phyloP scores from a whole-genome alignment of 495 filamentous ascomycete species.

The Penicillium dipodomyicola region DNA sequence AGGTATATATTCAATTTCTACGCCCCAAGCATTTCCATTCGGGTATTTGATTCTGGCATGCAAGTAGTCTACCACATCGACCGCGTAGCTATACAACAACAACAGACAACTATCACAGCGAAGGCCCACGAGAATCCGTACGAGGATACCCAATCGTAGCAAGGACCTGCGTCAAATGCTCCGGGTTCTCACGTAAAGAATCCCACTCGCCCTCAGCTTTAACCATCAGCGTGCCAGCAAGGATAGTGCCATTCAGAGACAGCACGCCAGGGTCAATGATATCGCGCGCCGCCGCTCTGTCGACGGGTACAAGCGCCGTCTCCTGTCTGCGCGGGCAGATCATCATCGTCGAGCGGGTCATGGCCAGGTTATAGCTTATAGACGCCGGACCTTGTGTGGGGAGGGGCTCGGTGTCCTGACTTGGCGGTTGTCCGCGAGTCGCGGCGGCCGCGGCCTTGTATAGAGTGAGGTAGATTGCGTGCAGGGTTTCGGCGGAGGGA shows the following conservation, averaged over 20 bases:
- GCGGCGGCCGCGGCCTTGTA: conserved; percentile 52
- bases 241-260: conserved; percentile 71
- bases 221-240: conserved; percentile 81
- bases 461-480: conserved; percentile 49
- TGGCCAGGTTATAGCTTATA: conserved; percentile 77
- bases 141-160: conserved; percentile 59
- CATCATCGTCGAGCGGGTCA: conserved; percentile 67
- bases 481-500: conserved; percentile 39
- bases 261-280: conserved; percentile 54
- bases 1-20: not conserved
- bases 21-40: not conserved
- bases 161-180: conserved; percentile 53
- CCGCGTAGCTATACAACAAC: not conserved
- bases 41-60: conserved; percentile 1
- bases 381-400: conserved; percentile 44
- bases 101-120: conserved; percentile 14
- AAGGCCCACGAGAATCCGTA: conserved; percentile 21
- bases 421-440: conserved; percentile 18
- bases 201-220: conserved; percentile 73
- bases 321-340: conserved; percentile 60
- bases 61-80: conserved; percentile 3
- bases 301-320: conserved; percentile 35
- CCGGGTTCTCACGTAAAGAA: conserved; percentile 49
- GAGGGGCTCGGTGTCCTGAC: conserved; percentile 9
- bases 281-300: conserved; percentile 22